phyloP scores from a whole-genome alignment of 257 asterid species.

The Nicotiana tomentosiformis region DNA sequence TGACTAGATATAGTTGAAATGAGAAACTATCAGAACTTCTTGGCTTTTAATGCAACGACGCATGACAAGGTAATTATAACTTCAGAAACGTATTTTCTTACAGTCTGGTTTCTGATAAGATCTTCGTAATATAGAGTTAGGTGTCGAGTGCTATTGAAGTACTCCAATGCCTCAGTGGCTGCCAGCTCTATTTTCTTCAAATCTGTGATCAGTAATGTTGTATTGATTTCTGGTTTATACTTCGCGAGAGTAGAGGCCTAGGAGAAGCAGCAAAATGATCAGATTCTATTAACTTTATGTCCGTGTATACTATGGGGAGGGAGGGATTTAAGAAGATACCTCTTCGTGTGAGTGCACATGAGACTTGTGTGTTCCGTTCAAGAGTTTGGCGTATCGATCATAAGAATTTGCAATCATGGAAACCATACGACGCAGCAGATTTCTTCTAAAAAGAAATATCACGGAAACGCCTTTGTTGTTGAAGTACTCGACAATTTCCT shows the following conservation, averaged over 20 bases:
- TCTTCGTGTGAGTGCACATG: constrained; percentile 37
- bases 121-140: constrained; percentile 11
- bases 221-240: constrained; percentile 14
- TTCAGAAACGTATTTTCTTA: neutral
- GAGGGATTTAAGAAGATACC: constrained; percentile 16
- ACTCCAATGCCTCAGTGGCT: constrained; percentile 3
- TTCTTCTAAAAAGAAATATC: constrained; percentile 35
- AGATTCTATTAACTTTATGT: neutral
- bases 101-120: constrained; percentile 7
- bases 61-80: neutral
- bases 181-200: constrained; percentile 4
- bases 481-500: constrained; percentile 34
- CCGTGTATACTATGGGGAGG: neutral
- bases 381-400: constrained; percentile 30
- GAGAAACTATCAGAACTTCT: neutral
- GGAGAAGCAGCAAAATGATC: neutral
- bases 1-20: neutral
- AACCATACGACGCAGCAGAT: constrained; percentile 36
- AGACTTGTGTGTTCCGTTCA: constrained; percentile 43
- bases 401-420: constrained; percentile 36
- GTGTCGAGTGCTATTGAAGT: constrained; percentile 19
- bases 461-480: constrained; percentile 34
- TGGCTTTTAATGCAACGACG: neutral
- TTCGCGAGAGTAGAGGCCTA: constrained; percentile 17
- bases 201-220: neutral